A percentile compares a stretch with the other conserved stretches of the same genome.
Evolutionary conservation across 2,329 filamentous ascomycete genomes (phyloP).

Genomic region (Dothidotthia symphoricarpi): DNA sequence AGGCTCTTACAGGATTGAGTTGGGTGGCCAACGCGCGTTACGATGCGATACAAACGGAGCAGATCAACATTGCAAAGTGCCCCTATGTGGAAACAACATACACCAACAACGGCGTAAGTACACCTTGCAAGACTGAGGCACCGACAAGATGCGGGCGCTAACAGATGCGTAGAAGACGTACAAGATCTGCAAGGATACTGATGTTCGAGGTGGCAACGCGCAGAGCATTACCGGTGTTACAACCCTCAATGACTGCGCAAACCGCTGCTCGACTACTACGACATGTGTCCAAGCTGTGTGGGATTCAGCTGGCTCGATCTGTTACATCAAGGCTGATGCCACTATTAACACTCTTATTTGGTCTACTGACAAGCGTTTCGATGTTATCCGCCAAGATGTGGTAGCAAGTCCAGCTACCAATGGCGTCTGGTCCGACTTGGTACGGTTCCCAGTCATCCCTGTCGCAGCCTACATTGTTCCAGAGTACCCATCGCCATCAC

Average conservation of each 20-base stretch:
- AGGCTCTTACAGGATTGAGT: constrained; percentile 13
- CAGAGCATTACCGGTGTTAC: constrained; percentile 15
- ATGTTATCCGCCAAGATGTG: constrained; percentile 21
- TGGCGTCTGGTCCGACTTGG: constrained; percentile 27
- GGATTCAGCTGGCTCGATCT: constrained; percentile 14
- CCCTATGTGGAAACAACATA: constrained; percentile 22
- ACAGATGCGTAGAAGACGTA: constrained; percentile 13
- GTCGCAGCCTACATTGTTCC: constrained; percentile 31
- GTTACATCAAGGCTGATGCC: constrained; percentile 27
- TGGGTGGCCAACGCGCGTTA: constrained; percentile 23
- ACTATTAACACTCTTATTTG: constrained; percentile 24
- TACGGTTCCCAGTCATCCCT: constrained; percentile 28
- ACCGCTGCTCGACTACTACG: constrained; percentile 19
- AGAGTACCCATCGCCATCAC: constrained; percentile 20
- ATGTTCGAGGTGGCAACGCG: constrained; percentile 20
- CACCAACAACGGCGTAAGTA: constrained; percentile 16
- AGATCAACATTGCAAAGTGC: constrained; percentile 25
- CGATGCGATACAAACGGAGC: constrained; percentile 23
- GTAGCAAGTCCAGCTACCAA: constrained; percentile 13
- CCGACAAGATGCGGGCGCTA: too few relatives aligned
- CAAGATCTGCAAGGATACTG: constrained; percentile 25
- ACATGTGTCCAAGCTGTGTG: constrained; percentile 25
- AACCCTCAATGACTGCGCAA: constrained; percentile 20
- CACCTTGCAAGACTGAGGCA: too few relatives aligned
- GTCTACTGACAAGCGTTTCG: constrained; percentile 29